These are phyloP conservation scores for Blastocrithidia nonstop DNA, from an alignment of 208 protist genomes.

Conservation along the genomic window DNA sequence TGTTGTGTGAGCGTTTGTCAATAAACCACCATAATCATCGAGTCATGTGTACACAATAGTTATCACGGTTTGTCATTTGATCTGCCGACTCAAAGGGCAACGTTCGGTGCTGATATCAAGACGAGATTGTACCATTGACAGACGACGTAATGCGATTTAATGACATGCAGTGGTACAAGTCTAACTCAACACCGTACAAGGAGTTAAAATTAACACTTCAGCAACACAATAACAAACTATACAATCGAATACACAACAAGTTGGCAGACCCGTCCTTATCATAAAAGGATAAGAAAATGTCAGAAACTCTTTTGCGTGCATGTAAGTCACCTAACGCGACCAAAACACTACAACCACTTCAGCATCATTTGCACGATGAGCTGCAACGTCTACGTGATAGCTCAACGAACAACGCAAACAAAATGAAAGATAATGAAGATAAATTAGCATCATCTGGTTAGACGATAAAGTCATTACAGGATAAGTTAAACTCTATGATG, in stretches of 20 bases:
- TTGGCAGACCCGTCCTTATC: too few species aligned
- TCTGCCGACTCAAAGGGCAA: constrained; percentile 41
- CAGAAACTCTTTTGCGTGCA: not conserved
- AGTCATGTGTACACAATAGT: too few species aligned
- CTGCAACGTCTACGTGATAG: not conserved
- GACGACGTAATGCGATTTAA: constrained; percentile 47
- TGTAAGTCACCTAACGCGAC: not conserved
- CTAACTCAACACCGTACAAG: constrained; percentile 58
- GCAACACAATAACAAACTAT: constrained; percentile 21
- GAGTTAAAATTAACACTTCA: constrained; percentile 41
- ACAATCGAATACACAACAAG: not conserved
- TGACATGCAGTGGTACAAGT: constrained; percentile 54
- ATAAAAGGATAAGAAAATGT: too few species aligned
- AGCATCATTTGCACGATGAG: not conserved
- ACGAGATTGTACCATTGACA: constrained; percentile 46
- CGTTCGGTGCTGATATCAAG: constrained; percentile 78
- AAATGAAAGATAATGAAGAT: not conserved
- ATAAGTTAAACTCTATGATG: not conserved
- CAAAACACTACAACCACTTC: not conserved
- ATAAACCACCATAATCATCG: too few species aligned
- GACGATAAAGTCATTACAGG: not conserved
- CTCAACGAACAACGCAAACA: not conserved
- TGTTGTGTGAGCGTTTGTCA: too few species aligned
- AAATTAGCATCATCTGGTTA: not conserved
- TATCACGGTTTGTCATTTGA: constrained; percentile 79